Conservation (phyloP, 805 yeast species). For the Yueomyces sinensis region DNA sequence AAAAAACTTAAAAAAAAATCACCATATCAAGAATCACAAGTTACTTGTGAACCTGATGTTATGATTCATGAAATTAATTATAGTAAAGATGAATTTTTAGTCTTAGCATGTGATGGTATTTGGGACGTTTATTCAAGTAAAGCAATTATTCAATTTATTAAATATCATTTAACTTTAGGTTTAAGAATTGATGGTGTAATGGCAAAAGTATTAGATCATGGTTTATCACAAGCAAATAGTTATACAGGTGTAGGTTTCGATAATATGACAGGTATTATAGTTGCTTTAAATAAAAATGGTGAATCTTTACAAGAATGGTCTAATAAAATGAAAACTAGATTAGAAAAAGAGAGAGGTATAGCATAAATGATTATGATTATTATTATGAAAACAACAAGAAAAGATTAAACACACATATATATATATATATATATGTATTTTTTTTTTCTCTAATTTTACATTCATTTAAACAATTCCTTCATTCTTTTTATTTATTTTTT, state of each 20-base stretch:
- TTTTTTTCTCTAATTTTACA: too few species aligned
- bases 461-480: too few species aligned
- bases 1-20: not conserved
- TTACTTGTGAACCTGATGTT: conserved; percentile 69
- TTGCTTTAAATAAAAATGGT: conserved; percentile 40
- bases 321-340: conserved; percentile 32
- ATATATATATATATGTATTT: too few species aligned
- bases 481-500: too few species aligned
- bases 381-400: too few species aligned
- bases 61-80: conserved; percentile 36
- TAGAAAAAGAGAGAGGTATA: conserved; percentile 22
- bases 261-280: conserved; percentile 64
- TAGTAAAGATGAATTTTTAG: conserved; percentile 47
- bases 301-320: conserved; percentile 46
- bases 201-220: conserved; percentile 47
- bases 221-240: conserved; percentile 58
- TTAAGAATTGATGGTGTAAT: conserved; percentile 45
- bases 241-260: conserved; percentile 73
- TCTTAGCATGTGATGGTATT: conserved; percentile 73
- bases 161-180: conserved; percentile 46
- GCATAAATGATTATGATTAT: too few species aligned
- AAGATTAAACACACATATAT: too few species aligned
- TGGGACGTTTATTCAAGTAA: conserved; percentile 61
- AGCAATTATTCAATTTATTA: conserved; percentile 38
- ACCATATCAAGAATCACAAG: conserved; percentile 61